These are phyloP conservation scores for Breviolum minutum DNA, from an alignment of 73 alveolate genomes.

Conservation along the genomic window DNA sequence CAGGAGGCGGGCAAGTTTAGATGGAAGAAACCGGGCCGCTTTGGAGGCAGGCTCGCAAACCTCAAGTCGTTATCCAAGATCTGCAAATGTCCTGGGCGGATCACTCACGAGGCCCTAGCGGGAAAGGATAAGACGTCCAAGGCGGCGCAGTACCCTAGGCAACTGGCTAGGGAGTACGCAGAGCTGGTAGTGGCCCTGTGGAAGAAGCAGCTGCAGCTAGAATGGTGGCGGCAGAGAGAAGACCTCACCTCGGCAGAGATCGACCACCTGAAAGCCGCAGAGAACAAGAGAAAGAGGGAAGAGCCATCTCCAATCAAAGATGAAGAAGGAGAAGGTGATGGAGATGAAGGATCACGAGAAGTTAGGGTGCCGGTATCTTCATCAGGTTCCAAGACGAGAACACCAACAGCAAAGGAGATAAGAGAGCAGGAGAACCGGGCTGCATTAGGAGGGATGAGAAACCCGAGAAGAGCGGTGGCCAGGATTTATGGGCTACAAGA, in stretches of 20 bases:
- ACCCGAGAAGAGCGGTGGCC: no score
- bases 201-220: neutral
- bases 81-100: neutral
- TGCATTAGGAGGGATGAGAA: no score
- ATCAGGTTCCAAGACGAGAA: no score
- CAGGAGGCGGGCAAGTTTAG: neutral
- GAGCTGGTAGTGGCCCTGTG: neutral
- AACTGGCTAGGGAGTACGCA: neutral
- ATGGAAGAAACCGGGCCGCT: neutral
- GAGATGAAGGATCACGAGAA: no score
- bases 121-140: neutral
- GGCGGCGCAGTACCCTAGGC: neutral
- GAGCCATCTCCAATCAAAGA: no score
- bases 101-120: neutral
- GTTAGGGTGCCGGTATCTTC: no score
- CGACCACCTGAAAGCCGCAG: neutral
- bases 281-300: neutral
- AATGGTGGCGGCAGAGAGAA: neutral
- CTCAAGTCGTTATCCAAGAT: neutral
- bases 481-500: neutral
- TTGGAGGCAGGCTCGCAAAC: neutral
- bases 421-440: neutral
- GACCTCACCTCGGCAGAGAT: neutral
- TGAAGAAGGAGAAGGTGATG: no score
- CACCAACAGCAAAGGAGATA: no score